Evolutionary conservation across 2,329 filamentous ascomycete species (phyloP).

Genomic region (Phaeosphaeriaceae sp.): DNA sequence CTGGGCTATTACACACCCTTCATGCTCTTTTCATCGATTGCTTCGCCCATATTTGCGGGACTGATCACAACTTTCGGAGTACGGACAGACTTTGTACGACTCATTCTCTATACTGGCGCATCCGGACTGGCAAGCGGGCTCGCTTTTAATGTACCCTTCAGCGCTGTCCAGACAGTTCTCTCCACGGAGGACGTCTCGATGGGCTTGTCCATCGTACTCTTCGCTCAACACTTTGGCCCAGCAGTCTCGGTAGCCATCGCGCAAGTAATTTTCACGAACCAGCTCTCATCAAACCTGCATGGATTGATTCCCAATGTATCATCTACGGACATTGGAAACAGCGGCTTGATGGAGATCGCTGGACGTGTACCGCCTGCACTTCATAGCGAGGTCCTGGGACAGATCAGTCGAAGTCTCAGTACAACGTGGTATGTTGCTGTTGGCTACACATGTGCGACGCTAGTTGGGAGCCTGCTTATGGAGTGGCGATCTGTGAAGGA

Average conservation of each 20-base stretch:
- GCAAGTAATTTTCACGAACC: no score
- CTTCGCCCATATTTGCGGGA: not conserved
- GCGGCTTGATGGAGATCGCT: no score
- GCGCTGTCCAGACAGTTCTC: not conserved
- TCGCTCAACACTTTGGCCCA: not conserved
- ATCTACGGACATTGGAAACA: no score
- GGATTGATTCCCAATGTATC: no score
- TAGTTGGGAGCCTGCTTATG: no score
- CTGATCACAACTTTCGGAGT: not conserved
- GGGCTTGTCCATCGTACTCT: not conserved
- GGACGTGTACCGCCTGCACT: no score
- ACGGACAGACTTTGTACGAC: not conserved
- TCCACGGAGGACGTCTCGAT: not conserved
- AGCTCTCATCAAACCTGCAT: no score
- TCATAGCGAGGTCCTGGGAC: no score
- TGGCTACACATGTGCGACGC: no score
- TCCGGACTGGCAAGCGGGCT: not conserved
- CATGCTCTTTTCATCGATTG: not conserved
- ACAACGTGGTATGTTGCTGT: no score
- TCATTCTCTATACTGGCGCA: not conserved
- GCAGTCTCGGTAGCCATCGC: not conserved
- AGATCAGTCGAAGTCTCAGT: no score
- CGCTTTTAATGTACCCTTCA: not conserved
- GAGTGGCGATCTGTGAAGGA: no score
- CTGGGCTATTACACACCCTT: not conserved